A percentile compares a stretch with the other conserved stretches of the same genome.
These are phyloP conservation scores for Elsinoe arachidis DNA, from an alignment of 2,329 filamentous ascomycete genomes.

Conservation along the genomic window DNA sequence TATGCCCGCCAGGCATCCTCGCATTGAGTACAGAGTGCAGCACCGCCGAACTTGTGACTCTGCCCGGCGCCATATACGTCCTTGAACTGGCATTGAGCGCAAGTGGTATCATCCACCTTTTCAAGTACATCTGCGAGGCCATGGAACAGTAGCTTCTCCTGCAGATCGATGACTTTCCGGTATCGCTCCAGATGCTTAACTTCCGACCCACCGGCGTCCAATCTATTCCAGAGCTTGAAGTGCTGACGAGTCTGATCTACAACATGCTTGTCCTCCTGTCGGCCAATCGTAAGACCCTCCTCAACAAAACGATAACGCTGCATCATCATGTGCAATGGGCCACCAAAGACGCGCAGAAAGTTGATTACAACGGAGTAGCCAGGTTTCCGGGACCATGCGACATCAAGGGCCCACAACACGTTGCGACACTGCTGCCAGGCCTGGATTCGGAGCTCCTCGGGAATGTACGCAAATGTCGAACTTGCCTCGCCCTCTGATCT, in stretches of 20 bases:
- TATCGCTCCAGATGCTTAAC: too few species aligned
- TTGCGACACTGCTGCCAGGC: constrained; percentile 23
- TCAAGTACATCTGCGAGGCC: too few species aligned
- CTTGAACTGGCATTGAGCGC: too few species aligned
- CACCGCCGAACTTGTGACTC: too few species aligned
- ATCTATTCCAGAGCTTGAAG: constrained; percentile 26
- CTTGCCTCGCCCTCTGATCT: constrained; percentile 29
- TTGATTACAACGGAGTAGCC: constrained; percentile 17
- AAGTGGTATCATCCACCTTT: too few species aligned
- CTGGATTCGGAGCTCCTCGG: constrained; percentile 19
- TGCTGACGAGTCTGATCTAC: constrained; percentile 21
- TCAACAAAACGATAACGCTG: constrained; percentile 30
- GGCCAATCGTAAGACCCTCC: constrained; percentile 26
- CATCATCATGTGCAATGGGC: constrained; percentile 30
- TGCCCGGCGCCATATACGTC: too few species aligned
- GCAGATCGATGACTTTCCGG: too few species aligned
- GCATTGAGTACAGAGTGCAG: too few species aligned
- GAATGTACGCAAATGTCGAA: constrained; percentile 27
- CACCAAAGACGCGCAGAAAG: constrained; percentile 26
- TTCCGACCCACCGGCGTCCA: too few species aligned
- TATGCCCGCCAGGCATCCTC: too few species aligned
- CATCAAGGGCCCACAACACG: constrained; percentile 29
- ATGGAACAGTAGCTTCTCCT: too few species aligned
- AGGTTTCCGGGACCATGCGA: constrained; percentile 17
- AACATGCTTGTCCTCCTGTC: constrained; percentile 21